Conservation (phyloP, 2,329 filamentous ascomycete species). For the Rhynchosporium agropyri region DNA sequence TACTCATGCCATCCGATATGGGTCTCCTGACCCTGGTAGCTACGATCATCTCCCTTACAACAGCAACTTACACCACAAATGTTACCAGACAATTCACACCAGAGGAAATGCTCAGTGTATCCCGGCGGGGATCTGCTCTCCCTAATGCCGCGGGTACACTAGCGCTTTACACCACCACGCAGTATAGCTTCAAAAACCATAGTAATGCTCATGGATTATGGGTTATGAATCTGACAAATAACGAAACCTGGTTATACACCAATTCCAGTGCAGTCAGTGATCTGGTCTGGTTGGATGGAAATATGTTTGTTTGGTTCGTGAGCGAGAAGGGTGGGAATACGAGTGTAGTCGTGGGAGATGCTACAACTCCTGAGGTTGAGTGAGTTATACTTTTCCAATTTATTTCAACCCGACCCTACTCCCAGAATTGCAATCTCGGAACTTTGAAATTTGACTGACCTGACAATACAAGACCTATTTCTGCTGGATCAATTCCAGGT, state of each 20-base stretch:
- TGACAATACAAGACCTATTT: conserved; percentile 27
- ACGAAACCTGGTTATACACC: conserved; percentile 29
- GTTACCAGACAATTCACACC: conserved; percentile 58
- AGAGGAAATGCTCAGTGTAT: conserved; percentile 73
- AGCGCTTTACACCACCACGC: conserved; percentile 69
- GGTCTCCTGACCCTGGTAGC: background rate
- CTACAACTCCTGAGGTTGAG: conserved; percentile 28
- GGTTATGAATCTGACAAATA: conserved; percentile 62
- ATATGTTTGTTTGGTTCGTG: conserved; percentile 32
- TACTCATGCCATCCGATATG: background rate
- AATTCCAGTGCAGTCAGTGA: conserved; percentile 36
- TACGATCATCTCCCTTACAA: conserved; percentile 8
- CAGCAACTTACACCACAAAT: background rate
- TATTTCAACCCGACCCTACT: background rate
- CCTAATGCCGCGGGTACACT: conserved; percentile 69
- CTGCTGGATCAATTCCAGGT: conserved; percentile 34
- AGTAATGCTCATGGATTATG: conserved; percentile 66
- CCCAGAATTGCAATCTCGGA: background rate
- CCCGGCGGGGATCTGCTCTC: conserved; percentile 67
- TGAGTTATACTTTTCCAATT: conserved; percentile 21
- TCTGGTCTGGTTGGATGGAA: conserved; percentile 34
- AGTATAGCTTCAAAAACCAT: conserved; percentile 77
- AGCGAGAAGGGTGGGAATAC: conserved; percentile 36
- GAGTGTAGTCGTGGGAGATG: conserved; percentile 35
- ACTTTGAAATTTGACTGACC: background rate